Evolutionary conservation across 306 rosid species (phyloP), one percentile per base, ranked within the genome.

Genomic region (Neltuma alba): DNA sequence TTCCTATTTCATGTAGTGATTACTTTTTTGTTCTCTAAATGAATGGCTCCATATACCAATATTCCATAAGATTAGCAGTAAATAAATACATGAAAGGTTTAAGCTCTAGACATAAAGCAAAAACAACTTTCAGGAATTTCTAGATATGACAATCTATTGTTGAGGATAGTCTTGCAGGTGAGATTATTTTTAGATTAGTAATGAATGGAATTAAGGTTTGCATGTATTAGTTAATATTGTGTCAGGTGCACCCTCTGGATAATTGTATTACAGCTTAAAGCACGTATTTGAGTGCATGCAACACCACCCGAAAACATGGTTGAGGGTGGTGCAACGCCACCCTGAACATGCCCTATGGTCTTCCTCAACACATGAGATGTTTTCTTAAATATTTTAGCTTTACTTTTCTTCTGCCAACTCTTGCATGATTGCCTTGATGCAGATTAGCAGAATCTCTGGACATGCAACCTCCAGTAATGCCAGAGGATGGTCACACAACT

Each of bases 381-480:
- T 27, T 75, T 18, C 23, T 72, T 15, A 31, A 66, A 72, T 45
- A 52, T 30, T 65, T 30, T 79, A 50, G 36, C 47, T 50, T 30
- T 20, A 23, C 37, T 74, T 54, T 34, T 45, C 44, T 48, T 64
- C 12, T 21, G 44, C 57, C 42, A 30, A 78, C 82, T 78, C 82
- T 70, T 81, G n/a, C 42, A 60, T 75, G 58, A 75, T 75, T 63
- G 68, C 42, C 62, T 63, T 72, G 81, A 69, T 74, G 76, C 97
- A 96, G 99, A 62, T 88, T 96, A 77, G 99, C 99, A 75, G 99
- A 96, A 89, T 94, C 98, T 37, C 93, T 96, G 85, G 99, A 96
- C 77, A 90, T 91, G 99, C 98, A 93, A 85, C 98, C 96, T 77
- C 99, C 98, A 47, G 97, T 90, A 79, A 96, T 96, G 99, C 99